Evolutionary conservation across 2,329 filamentous ascomycete species (phyloP), one percentile per base, ranked within the genome.

Genomic region (Cordyceps tenuipes): DNA sequence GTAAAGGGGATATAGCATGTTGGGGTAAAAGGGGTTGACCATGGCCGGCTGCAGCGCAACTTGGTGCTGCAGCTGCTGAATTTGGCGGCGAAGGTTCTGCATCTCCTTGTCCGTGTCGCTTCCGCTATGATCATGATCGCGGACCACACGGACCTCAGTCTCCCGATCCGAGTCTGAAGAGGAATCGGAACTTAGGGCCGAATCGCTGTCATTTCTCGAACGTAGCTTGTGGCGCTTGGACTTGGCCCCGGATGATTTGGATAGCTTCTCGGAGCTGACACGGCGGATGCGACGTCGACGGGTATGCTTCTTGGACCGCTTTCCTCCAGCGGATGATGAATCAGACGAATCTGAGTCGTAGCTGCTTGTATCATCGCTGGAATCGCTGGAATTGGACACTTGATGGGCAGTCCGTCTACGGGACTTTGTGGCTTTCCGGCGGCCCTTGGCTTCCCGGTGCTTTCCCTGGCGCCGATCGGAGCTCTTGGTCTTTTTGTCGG

Each of bases 11-110:
- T 54, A 54, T 17, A 23, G 23, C 6, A 49, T 34, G 50, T 36
- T 23, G 3, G 49, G 31, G 8, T 43, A 19, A n/a, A 53, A 54
- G 1, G 26, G 39, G 29, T 2, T 26, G 17, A 31, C 19, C 48
- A 61, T 39, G 23, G 54, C 10, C 9, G 71, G 64, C 31, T 68
- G 66, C 6, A 64, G 58, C 9, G 70, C 49, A 23, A 52, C 52
- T 31, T 69, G 68, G 15, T 68, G 63, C 46, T 67, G 64, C 53
- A 74, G 65, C n/a, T 68, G 61, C 23, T 68, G 64, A 19, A 72
- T 62, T 5, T 74, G 71, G 8, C 63, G 60, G 53, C 67, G 62
- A 21, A 75, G 62, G 5, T 65, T 64, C 13, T 64, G 34, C 49
- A 50, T 26, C 17, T 61, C 47, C 17, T 26, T 46, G 29, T 61